A percentile compares a stretch with the other conserved stretches of the same genome.
Conservation (phyloP, 331 rosid species). For the Cucumis variabilis region DNA sequence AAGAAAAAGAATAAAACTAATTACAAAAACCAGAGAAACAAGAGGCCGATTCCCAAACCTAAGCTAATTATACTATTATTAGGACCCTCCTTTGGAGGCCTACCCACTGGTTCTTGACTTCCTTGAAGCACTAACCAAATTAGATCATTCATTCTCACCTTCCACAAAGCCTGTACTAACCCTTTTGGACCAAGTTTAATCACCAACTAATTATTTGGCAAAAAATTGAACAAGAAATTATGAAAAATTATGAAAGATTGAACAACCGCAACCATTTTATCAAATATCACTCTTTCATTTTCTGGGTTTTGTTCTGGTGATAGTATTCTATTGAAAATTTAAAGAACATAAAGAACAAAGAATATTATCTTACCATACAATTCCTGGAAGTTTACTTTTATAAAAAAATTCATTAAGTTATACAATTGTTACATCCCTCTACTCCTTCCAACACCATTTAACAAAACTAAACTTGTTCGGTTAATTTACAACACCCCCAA, state of each 20-base stretch:
- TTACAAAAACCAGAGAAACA: slow-evolving; percentile 5
- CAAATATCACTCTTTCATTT: neutral
- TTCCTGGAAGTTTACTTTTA: too few relatives aligned
- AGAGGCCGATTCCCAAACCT: neutral
- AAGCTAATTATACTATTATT: too few relatives aligned
- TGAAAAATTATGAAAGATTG: neutral
- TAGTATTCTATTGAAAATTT: too few relatives aligned
- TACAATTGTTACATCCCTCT: neutral
- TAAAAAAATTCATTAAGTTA: too few relatives aligned
- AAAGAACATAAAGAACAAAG: neutral
- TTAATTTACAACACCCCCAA: neutral
- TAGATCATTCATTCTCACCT: neutral
- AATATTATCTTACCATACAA: too few relatives aligned
- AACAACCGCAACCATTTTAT: too few relatives aligned
- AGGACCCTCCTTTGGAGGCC: neutral
- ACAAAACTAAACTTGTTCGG: neutral
- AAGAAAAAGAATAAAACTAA: slow-evolving; percentile 29
- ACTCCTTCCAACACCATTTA: neutral
- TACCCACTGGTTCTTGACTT: neutral
- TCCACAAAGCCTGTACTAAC: neutral
- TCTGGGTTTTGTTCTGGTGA: too few relatives aligned
- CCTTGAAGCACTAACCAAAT: neutral
- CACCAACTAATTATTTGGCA: neutral
- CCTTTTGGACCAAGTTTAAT: neutral
- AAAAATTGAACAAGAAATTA: neutral